Conservation (phyloP, 306 rosid species). For the Luffa aegyptiaca region DNA sequence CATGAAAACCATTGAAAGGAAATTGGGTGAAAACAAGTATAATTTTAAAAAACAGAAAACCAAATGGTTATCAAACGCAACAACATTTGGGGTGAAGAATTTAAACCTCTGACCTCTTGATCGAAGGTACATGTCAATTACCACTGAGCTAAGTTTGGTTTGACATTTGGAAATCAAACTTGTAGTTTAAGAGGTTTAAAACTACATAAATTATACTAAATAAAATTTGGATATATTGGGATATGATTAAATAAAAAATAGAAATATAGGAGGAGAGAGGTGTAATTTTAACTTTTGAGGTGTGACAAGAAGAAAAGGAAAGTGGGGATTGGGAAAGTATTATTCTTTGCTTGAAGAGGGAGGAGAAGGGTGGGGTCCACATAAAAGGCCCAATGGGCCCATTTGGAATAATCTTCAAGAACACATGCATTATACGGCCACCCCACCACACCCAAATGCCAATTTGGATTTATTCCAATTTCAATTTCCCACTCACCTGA, state of each 20-base stretch:
- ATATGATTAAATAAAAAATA: not conserved
- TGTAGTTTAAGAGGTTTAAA: not conserved
- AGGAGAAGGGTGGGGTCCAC: slow-evolving; percentile 5
- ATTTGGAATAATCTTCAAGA: not conserved
- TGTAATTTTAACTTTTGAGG: not conserved
- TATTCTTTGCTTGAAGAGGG: slow-evolving; percentile 12
- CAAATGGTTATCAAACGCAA: no score
- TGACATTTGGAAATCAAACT: no score
- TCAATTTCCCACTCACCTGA: not conserved
- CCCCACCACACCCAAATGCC: slow-evolving; percentile 4
- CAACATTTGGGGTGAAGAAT: no score
- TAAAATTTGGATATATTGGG: not conserved
- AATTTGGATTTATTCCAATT: not conserved
- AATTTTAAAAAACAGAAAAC: no score
- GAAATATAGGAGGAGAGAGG: not conserved
- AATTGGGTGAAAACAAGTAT: no score
- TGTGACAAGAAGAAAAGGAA: not conserved
- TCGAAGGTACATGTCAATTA: no score
- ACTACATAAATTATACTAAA: not conserved
- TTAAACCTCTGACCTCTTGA: no score
- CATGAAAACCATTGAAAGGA: no score
- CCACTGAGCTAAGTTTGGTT: no score
- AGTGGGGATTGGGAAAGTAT: not conserved
- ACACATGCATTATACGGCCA: not conserved
- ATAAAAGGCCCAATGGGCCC: slow-evolving; percentile 7